phyloP scores from a whole-genome alignment of 2,329 filamentous ascomycete species.

The Nannizzia gypsea region DNA sequence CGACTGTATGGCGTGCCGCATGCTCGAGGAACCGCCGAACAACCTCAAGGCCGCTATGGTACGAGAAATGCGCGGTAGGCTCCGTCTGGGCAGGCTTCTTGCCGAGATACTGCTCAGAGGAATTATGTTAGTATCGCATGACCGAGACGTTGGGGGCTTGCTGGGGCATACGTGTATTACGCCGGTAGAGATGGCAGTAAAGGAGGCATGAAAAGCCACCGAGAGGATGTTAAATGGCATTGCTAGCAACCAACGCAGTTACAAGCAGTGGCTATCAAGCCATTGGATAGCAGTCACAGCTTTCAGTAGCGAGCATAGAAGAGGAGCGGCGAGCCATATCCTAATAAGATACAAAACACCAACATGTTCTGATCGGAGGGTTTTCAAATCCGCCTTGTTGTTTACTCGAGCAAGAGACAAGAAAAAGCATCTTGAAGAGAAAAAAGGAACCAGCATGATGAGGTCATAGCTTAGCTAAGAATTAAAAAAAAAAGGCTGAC shows the following conservation, averaged over 20 bases:
- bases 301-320: no score
- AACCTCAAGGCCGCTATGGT: constrained; percentile 81
- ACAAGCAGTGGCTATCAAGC: background rate
- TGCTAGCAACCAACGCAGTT: constrained; percentile 20
- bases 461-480: background rate
- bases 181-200: constrained; percentile 75
- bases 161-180: constrained; percentile 50
- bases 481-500: background rate
- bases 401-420: background rate
- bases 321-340: background rate
- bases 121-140: constrained; percentile 6
- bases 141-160: constrained; percentile 8
- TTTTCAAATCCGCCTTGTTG: constrained; percentile 1
- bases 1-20: constrained; percentile 78
- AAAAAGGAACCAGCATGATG: background rate
- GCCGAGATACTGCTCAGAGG: constrained; percentile 57
- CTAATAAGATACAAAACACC: background rate
- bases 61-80: constrained; percentile 81
- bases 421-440: background rate
- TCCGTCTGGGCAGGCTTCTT: constrained; percentile 62
- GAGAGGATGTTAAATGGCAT: constrained; percentile 66
- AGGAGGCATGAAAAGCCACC: constrained; percentile 72
- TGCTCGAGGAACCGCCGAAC: constrained; percentile 77
- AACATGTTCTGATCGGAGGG: no score
- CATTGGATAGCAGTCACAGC: background rate